Evolutionary conservation across 148 eudicot genomes (phyloP).

Genomic region (Heliosperma pusillum): DNA sequence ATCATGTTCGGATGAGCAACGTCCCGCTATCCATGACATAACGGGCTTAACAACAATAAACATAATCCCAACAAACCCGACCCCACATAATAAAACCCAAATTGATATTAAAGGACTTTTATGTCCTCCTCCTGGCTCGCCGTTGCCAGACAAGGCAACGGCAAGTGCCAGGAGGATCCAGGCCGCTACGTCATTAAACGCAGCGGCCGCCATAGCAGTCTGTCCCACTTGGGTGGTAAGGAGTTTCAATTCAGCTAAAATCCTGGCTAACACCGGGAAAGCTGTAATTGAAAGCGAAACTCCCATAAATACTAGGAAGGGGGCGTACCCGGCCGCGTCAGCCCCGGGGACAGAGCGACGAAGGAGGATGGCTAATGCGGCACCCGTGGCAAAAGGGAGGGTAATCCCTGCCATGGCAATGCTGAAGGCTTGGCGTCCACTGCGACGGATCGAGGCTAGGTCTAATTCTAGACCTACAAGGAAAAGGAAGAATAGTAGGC

Average conservation of each 20-base stretch:
- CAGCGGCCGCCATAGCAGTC: slow-evolving; percentile 48
- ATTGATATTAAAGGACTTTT: slow-evolving; percentile 23
- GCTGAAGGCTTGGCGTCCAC: slow-evolving; percentile 31
- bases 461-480: slow-evolving; percentile 52
- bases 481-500: slow-evolving; percentile 48
- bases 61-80: slow-evolving; percentile 31
- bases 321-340: slow-evolving; percentile 17
- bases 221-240: slow-evolving; percentile 47
- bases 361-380: slow-evolving; percentile 30
- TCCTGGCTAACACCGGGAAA: slow-evolving; percentile 43
- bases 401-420: slow-evolving; percentile 43
- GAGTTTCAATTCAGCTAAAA: slow-evolving; percentile 52
- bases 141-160: slow-evolving; percentile 32
- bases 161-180: slow-evolving; percentile 50
- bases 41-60: slow-evolving; percentile 17
- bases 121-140: background rate
- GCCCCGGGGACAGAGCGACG: slow-evolving; percentile 18
- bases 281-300: slow-evolving; percentile 56
- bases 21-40: slow-evolving; percentile 24
- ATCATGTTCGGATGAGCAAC: slow-evolving; percentile 28
- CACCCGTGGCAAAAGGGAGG: slow-evolving; percentile 43
- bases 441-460: slow-evolving; percentile 31
- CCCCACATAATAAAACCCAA: slow-evolving; percentile 42
- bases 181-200: slow-evolving; percentile 40
- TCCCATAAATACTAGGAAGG: slow-evolving; percentile 45